Evolutionary conservation across 306 rosid species (phyloP), one percentile per base, ranked within the genome.

Genomic region (Cotoneaster glaucophyllus): DNA sequence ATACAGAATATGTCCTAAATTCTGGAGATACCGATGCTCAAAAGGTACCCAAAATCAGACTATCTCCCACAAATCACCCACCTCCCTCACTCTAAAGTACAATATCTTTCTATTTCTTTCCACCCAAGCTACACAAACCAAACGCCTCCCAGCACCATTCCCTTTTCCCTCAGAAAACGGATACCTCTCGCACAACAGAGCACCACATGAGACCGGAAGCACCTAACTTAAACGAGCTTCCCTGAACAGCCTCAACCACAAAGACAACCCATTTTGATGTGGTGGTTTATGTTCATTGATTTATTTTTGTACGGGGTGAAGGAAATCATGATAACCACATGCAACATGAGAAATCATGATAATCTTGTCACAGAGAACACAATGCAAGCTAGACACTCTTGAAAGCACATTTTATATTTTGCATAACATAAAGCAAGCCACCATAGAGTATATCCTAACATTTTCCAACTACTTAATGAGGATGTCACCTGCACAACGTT

Each of bases 401-500:
- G 10, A 61, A 62, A 17, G 24, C 54, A 70, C 54, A 37, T 63
- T 61, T 45, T 31, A 45, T 11, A 4, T 24, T 7, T 17, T 24
- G 6, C 7, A 11, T 11, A 58, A 19, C 2, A 56, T 56, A 56
- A 59, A 62, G 7, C n/a, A 62, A 28, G n/a, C 41, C 67, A 17
- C 41, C 67, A 6, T 5, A 28, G 29, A 14, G 41, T 14, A 29
- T 28, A 63, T 14, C 8, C 11, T 6, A 63, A 63, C 39, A 28
- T 11, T 15, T 7, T 63, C 22, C 12, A 15, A 31, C 22, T 17
- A 17, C 15, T 63, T 29, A 28, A 17, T 3, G 12, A 29, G n/a
- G 67, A 29, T 63, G 18, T 17, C 6, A 63, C 67, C 31, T 31
- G 64, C 68, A 82, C 18, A 62, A 73, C 18, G 52, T 70, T 73